Percentiles rank a stretch among this genome's conserved stretches.
Conservation (phyloP, 306 rosid species). For the peach (Prunus persica) region Prunus_persica_NCBIv2 NC_034011.1:21001001-21001500, state of each 20-base stretch:
- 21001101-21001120: background rate
- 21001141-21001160: slow-evolving; percentile 31
- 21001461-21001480: no score
- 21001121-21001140: slow-evolving; percentile 5
- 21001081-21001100: background rate
- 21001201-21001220: slow-evolving; percentile 9
- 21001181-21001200: background rate
- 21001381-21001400: no score
- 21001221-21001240: slow-evolving; percentile 22
- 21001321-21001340: no score
- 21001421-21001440: no score
- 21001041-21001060: slow-evolving; percentile 2
- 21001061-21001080: slow-evolving; percentile 1
- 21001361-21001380: no score
- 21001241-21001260: background rate
- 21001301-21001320: no score
- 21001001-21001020: background rate
- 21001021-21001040: background rate
- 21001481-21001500: no score
- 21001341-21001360: no score
- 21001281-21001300: background rate
- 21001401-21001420: no score
- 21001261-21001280: background rate
- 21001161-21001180: slow-evolving; percentile 25
- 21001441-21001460: no score